phyloP scores from a whole-genome alignment of 2,329 filamentous ascomycete species.

The Phoma sp. region DNA sequence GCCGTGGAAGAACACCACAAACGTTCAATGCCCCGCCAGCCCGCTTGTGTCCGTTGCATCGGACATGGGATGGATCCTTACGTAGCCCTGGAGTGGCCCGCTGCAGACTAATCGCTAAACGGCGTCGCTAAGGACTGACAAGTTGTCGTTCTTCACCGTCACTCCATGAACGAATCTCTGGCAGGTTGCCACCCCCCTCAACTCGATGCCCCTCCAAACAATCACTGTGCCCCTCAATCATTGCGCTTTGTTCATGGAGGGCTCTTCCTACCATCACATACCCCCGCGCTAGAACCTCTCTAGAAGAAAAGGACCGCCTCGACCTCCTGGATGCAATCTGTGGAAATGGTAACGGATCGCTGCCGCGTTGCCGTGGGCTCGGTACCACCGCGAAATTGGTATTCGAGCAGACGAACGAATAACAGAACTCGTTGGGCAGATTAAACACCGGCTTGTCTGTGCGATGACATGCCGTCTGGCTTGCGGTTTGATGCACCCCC shows the following conservation, averaged over 20 bases:
- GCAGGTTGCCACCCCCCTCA: conserved; percentile 3
- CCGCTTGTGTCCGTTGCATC: conserved; percentile 19
- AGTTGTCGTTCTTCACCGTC: conserved; percentile 28
- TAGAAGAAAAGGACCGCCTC: conserved; percentile 37
- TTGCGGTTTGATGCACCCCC: conserved; percentile 11
- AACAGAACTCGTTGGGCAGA: conserved; percentile 1
- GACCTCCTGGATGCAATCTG: conserved; percentile 40
- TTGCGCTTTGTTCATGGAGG: conserved; percentile 21
- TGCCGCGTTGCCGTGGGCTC: conserved; percentile 34
- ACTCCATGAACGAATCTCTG: conserved; percentile 12
- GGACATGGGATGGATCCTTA: conserved; percentile 23
- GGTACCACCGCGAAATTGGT: conserved; percentile 23
- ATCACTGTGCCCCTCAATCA: conserved; percentile 20
- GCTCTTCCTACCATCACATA: conserved; percentile 32
- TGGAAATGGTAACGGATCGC: conserved; percentile 32
- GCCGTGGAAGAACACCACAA: conserved; percentile 2
- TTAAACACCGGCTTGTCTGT: not conserved
- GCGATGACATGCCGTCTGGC: conserved; percentile 4
- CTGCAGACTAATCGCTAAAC: conserved; percentile 26
- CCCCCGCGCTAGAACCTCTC: conserved; percentile 48
- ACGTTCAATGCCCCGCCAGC: conserved; percentile 15
- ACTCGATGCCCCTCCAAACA: conserved; percentile 10
- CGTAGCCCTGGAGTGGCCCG: conserved; percentile 20
- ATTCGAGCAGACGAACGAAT: conserved; percentile 10
- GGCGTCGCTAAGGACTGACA: conserved; percentile 18